phyloP scores from a whole-genome alignment of 352 stramenopile species.

The Pythium volutum region DNA sequence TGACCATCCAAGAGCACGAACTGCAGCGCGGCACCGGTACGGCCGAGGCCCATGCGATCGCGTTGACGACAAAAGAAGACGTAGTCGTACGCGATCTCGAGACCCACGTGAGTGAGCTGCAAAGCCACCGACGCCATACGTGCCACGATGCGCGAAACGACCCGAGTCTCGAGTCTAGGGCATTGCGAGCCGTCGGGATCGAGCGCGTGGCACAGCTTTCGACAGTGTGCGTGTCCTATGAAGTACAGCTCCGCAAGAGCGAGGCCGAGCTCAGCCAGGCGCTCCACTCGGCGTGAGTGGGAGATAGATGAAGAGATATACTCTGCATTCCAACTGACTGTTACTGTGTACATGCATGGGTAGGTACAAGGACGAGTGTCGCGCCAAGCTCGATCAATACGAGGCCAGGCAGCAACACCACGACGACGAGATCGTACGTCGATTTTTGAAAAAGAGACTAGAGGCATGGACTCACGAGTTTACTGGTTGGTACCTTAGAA shows the following conservation, averaged over 20 bases:
- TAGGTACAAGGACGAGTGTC: conserved; percentile 37
- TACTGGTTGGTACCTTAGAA: too few species aligned
- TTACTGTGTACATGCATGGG: too few species aligned
- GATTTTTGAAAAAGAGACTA: too few species aligned
- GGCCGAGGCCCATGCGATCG: conserved; percentile 14
- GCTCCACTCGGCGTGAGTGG: conserved; percentile 39
- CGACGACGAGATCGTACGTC: conserved; percentile 36
- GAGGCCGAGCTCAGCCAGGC: conserved; percentile 50
- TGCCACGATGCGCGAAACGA: neutral
- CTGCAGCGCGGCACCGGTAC: conserved; percentile 21
- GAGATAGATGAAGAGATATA: too few species aligned
- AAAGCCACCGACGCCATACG: conserved; percentile 7
- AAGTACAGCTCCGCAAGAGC: conserved; percentile 44
- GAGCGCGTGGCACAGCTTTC: conserved; percentile 42
- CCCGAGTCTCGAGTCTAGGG: conserved; percentile 40
- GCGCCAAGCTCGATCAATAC: conserved; percentile 35
- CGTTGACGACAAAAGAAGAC: conserved; percentile 35
- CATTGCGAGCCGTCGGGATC: conserved; percentile 37
- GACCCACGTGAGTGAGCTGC: conserved; percentile 12
- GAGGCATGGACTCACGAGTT: too few species aligned
- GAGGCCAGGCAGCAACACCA: conserved; percentile 33
- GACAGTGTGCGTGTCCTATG: conserved; percentile 40
- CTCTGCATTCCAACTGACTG: too few species aligned
- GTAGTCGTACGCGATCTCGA: conserved; percentile 50
- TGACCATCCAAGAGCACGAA: conserved; percentile 43